These are phyloP conservation scores for Sequoia sempervirens DNA, from an alignment of 75 land plant species.

Conservation along the genomic window DNA sequence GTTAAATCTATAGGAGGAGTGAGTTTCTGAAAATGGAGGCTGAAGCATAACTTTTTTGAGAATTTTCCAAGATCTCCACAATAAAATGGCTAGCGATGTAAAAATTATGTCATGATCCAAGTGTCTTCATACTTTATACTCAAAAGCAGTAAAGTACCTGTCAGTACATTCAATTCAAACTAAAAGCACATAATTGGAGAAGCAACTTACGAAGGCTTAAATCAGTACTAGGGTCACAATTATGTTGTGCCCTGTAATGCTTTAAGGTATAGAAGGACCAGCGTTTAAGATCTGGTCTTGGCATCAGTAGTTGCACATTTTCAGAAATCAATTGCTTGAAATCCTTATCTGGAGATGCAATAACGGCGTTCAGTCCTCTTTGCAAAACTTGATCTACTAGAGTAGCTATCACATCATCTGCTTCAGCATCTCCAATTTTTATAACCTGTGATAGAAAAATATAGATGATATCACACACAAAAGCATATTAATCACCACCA, in stretches of 20 bases:
- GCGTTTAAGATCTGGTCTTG: slow-evolving; percentile 66
- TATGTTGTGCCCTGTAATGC: slow-evolving; percentile 70
- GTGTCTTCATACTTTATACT: background rate
- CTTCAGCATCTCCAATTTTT: slow-evolving; percentile 72
- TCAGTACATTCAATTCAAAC: background rate
- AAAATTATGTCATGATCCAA: background rate
- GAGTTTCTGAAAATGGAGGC: background rate
- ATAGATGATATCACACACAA: background rate
- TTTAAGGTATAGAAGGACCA: slow-evolving; percentile 95
- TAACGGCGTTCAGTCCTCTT: slow-evolving; percentile 49
- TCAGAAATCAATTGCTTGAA: slow-evolving; percentile 86
- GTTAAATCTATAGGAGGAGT: background rate
- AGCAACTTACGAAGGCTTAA: slow-evolving; percentile 73
- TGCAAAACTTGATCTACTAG: slow-evolving; percentile 58
- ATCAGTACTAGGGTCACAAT: slow-evolving; percentile 68
- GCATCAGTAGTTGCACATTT: slow-evolving; percentile 79
- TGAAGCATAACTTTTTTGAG: background rate
- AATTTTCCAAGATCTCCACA: background rate
- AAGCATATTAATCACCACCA: background rate
- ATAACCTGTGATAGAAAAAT: slow-evolving; percentile 42
- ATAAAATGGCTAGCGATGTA: background rate
- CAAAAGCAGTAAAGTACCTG: background rate
- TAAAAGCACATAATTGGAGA: background rate
- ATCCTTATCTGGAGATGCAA: slow-evolving; percentile 97
- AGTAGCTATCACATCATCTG: slow-evolving; percentile 92